Evolutionary conservation across 176 grass and related monocot species (phyloP), one percentile per base, ranked within the genome.

Genomic region (Phragmites australis): DNA sequence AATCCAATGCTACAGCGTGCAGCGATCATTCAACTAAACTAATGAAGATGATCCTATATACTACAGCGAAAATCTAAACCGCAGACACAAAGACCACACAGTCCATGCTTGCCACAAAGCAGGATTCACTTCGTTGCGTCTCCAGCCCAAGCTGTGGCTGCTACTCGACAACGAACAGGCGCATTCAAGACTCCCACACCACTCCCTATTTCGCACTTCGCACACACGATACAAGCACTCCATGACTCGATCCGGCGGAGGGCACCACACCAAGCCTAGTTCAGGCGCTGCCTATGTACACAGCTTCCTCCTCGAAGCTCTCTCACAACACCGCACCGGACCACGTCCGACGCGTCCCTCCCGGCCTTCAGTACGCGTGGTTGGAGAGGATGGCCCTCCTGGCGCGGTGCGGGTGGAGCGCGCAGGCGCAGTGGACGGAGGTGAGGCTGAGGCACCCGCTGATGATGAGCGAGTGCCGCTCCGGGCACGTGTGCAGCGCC

Each of bases 381-480:
- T 86, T 81, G 48, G 88, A 76, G 37, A 91, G 46, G 31, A 85
- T 55, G 56, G 72, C 52, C 11, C 88, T 82, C 3, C 88, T 88
- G 0, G 72, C 13, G 3, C 88, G 88, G 89, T 95, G 87, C 48
- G 56, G 82, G 23, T 97, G 90, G 31, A 84, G 70, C 1, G 88
- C 74, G 61, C 93, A 97, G 39, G 90, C 93, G 48, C 93, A 97
- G 84, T 97, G 93, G 22, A 97, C 93, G 15, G 93, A 87, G 11
- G 93, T 97, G 69, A 97, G 90, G 83, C 88, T 97, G 57, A 97
- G 90, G 80, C 93, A 97, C 48, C 93, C 93, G 44, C 93, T 97
- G 77, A 97, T 97, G 75, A 80, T 97, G 65, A 97, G 91, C 1
- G 93, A 97, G 83, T 97, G 93, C 48, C 90, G 76, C 40, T 87